Percentiles rank a stretch among this genome's conserved stretches.
Conservation (phyloP, 1,139 yeast species). For the Debaryomyces fabryi region DNA sequence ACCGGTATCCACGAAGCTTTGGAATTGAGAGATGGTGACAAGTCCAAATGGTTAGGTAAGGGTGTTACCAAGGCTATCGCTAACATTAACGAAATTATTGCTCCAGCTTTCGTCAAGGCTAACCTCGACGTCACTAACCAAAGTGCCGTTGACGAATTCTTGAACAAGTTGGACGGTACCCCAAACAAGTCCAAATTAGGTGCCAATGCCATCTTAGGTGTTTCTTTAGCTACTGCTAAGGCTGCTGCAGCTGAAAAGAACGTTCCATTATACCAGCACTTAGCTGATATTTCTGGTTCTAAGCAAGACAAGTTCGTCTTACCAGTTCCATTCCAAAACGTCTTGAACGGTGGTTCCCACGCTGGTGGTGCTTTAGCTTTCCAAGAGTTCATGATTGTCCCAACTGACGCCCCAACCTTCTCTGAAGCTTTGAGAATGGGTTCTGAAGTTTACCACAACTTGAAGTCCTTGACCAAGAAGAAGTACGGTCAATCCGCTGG, state of each 20-base stretch:
- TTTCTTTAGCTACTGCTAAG: slow-evolving; percentile 81
- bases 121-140: slow-evolving; percentile 73
- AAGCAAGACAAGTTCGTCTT: slow-evolving; percentile 65
- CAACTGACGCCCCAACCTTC: slow-evolving; percentile 78
- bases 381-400: slow-evolving; percentile 96
- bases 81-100: slow-evolving; percentile 80
- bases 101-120: slow-evolving; percentile 75
- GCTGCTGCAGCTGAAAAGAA: slow-evolving; percentile 88
- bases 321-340: slow-evolving; percentile 94
- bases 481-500: slow-evolving; percentile 91
- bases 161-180: slow-evolving; percentile 77
- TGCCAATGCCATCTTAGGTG: slow-evolving; percentile 90
- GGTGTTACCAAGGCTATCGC: slow-evolving; percentile 86
- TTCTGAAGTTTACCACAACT: slow-evolving; percentile 87
- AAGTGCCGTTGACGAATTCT: slow-evolving; percentile 70
- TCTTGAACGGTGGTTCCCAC: slow-evolving; percentile 94
- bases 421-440: slow-evolving; percentile 89
- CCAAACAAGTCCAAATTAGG: slow-evolving; percentile 86
- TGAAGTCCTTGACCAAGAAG: slow-evolving; percentile 83
- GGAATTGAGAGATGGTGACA: slow-evolving; percentile 89
- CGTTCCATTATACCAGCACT: slow-evolving; percentile 78
- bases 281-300: slow-evolving; percentile 65
- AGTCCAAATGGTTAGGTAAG: slow-evolving; percentile 86
- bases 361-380: slow-evolving; percentile 95
- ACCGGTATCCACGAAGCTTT: slow-evolving; percentile 89